Percentiles rank a stretch among this genome's conserved stretches.
Conservation (phyloP, 192 early-diverging fungal genomes). For the Chytriomyces sp. region DNA sequence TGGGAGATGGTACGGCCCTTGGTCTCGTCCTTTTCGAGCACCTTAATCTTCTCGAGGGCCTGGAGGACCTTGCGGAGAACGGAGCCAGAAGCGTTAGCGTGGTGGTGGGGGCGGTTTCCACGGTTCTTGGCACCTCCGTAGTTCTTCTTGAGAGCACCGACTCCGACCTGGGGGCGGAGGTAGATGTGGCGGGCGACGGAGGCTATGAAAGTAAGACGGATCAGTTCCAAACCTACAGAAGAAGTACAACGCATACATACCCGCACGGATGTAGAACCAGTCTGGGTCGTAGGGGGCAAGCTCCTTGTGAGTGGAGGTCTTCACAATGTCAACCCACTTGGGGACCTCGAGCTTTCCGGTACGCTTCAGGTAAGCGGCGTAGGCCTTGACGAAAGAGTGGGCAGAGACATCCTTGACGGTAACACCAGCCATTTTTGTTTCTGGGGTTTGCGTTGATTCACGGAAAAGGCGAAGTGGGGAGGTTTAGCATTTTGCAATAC, state of each 20-base stretch:
- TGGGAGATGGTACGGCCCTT: slow-evolving; percentile 95
- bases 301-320: slow-evolving; percentile 97
- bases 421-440: slow-evolving; percentile 52
- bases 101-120: slow-evolving; percentile 92
- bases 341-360: slow-evolving; percentile 98
- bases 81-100: slow-evolving; percentile 84
- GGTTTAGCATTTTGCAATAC: slow-evolving; percentile 1
- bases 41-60: slow-evolving; percentile 97
- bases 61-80: slow-evolving; percentile 95
- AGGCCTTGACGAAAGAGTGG: slow-evolving; percentile 95
- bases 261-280: slow-evolving; percentile 99
- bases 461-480: background rate
- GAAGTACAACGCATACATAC: slow-evolving; percentile 44
- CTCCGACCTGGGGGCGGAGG: slow-evolving; percentile 90
- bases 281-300: slow-evolving; percentile 97
- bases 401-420: slow-evolving; percentile 98
- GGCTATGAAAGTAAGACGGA: slow-evolving; percentile 23
- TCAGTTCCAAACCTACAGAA: background rate
- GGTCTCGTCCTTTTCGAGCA: slow-evolving; percentile 88
- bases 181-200: slow-evolving; percentile 99
- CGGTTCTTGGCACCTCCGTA: slow-evolving; percentile 93
- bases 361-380: slow-evolving; percentile 98
- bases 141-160: slow-evolving; percentile 91
- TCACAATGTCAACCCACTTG: slow-evolving; percentile 98
- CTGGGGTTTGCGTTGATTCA: background rate